A percentile compares a stretch with the other conserved stretches of the same genome.
These are phyloP conservation scores for Volvox reticuliferus DNA, from an alignment of 139 green algal genomes.

Conservation along the genomic window DNA sequence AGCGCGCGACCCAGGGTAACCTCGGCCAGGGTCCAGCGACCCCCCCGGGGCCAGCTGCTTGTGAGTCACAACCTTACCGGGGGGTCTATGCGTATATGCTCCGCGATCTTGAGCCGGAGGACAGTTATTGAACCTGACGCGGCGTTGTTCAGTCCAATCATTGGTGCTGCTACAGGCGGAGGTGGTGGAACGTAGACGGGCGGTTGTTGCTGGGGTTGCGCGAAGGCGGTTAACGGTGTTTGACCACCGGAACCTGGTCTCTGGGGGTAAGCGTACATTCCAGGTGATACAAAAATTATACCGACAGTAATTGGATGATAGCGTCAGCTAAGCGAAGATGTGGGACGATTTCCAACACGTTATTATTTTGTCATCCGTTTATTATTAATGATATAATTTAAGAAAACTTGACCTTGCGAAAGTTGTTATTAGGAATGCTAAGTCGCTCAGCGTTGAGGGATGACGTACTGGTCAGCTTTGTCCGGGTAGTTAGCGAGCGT, in stretches of 20 bases:
- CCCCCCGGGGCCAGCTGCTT: too few species aligned
- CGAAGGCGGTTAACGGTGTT: background rate
- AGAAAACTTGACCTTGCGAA: too few species aligned
- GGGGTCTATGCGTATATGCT: slow-evolving; percentile 4
- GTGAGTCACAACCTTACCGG: slow-evolving; percentile 16
- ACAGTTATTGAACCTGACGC: slow-evolving; percentile 21
- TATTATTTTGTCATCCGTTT: too few species aligned
- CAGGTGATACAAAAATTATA: background rate
- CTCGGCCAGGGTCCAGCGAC: too few species aligned
- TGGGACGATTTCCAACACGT: too few species aligned
- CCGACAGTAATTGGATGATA: background rate
- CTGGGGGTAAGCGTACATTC: slow-evolving; percentile 31
- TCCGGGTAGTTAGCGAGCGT: too few species aligned
- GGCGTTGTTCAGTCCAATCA: background rate
- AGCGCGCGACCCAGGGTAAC: too few species aligned
- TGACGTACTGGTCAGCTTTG: too few species aligned
- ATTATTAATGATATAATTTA: too few species aligned
- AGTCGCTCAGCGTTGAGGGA: too few species aligned
- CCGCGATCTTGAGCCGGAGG: background rate
- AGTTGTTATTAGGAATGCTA: too few species aligned
- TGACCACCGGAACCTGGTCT: background rate
- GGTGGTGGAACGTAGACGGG: background rate
- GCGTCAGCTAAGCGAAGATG: background rate
- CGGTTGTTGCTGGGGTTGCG: background rate
- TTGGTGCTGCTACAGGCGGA: background rate